Evolutionary conservation across 2,329 filamentous ascomycete species (phyloP).

Genomic region (Nigrospora oryzae): DNA sequence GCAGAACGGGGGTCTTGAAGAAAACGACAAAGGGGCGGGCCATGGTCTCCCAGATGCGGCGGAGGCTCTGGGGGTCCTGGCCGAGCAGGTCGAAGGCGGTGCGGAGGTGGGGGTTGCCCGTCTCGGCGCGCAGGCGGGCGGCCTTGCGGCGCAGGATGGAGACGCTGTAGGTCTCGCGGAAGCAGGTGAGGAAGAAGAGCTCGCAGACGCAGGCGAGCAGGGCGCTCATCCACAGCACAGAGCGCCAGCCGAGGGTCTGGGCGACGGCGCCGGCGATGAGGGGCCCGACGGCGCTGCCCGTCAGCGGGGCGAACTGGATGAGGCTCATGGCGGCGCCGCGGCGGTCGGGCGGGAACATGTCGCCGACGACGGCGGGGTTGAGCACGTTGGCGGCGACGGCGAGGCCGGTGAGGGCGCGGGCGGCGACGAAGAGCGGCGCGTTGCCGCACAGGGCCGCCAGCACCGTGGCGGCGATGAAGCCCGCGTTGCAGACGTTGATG

Average conservation of each 20-base stretch:
- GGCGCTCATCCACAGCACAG: conserved; percentile 40
- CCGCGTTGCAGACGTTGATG: conserved; percentile 41
- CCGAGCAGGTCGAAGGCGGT: conserved; percentile 21
- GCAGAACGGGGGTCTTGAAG: conserved; percentile 42
- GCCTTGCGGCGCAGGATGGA: conserved; percentile 40
- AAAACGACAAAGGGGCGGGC: conserved; percentile 37
- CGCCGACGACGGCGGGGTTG: conserved; percentile 55
- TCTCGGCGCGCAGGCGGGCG: conserved; percentile 19
- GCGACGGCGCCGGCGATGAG: conserved; percentile 46
- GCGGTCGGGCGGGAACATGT: conserved; percentile 50
- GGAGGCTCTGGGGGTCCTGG: conserved; percentile 9
- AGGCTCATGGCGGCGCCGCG: conserved; percentile 50
- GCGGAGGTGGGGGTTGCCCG: conserved; percentile 17
- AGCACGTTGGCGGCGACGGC: conserved; percentile 57
- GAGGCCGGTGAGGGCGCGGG: conserved; percentile 50
- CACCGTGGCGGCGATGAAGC: conserved; percentile 40
- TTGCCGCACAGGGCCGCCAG: conserved; percentile 35
- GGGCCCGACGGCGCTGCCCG: conserved; percentile 49
- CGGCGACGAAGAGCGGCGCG: conserved; percentile 37
- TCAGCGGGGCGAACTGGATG: conserved; percentile 46
- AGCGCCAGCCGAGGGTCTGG: conserved; percentile 45
- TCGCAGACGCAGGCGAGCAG: conserved; percentile 39
- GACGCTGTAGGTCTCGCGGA: conserved; percentile 54
- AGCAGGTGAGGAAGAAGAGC: conserved; percentile 39
- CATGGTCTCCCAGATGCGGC: conserved; percentile 29